These are phyloP conservation scores for Eurotiales sp. DNA, from an alignment of 2,329 filamentous ascomycete genomes.

Conservation along the genomic window DNA sequence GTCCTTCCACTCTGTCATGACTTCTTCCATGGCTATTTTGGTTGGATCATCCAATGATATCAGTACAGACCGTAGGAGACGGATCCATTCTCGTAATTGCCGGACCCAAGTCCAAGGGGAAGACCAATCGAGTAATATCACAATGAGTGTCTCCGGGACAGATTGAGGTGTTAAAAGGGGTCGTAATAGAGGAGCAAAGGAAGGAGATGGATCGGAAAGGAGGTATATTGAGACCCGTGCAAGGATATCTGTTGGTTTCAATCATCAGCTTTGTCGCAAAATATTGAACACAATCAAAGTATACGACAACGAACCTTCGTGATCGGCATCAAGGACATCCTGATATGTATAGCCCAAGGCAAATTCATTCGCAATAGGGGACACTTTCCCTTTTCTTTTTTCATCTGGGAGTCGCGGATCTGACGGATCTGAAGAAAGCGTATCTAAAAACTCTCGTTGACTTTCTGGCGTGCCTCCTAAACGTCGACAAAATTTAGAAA, in stretches of 20 bases:
- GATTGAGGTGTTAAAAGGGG: constrained; percentile 80
- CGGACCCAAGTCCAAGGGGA: constrained; percentile 90
- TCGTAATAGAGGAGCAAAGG: constrained; percentile 77
- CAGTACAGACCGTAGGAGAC: constrained; percentile 73
- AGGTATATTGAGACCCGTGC: constrained; percentile 87
- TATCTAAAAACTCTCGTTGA: constrained; percentile 78
- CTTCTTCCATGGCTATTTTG: constrained; percentile 80
- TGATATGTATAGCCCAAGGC: constrained; percentile 93
- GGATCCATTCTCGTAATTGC: constrained; percentile 84
- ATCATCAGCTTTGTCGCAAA: not conserved
- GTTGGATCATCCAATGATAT: constrained; percentile 69
- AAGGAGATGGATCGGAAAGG: constrained; percentile 75
- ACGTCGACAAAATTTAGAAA: constrained; percentile 9
- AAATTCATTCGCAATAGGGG: constrained; percentile 86
- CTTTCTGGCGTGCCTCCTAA: constrained; percentile 76
- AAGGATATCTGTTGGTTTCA: constrained; percentile 65
- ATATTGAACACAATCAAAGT: not conserved
- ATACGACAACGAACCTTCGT: constrained; percentile 62
- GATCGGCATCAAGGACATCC: constrained; percentile 87
- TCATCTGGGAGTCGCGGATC: constrained; percentile 45
- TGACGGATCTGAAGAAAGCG: constrained; percentile 42
- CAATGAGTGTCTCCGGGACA: constrained; percentile 80
- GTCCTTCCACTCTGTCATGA: constrained; percentile 75
- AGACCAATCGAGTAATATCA: constrained; percentile 93
- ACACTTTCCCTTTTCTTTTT: constrained; percentile 52